Conservation (phyloP, 2,329 filamentous ascomycete species). For the Scedosporium boydii region DNA sequence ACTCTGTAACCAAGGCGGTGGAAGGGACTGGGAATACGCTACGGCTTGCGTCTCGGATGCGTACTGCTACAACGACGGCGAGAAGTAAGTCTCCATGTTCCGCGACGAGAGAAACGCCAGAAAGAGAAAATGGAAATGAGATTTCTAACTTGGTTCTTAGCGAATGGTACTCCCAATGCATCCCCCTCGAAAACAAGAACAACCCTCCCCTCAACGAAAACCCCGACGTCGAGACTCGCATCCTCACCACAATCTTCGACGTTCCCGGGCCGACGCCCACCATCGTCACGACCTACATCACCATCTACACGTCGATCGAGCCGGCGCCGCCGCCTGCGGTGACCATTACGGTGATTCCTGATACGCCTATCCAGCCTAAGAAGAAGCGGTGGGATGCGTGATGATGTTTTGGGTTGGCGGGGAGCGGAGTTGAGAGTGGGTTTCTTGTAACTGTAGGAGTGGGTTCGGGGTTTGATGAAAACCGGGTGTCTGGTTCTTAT, state of each 20-base stretch:
- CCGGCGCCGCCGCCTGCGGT: not conserved
- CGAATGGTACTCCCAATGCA: conserved; percentile 7
- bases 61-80: conserved; percentile 8
- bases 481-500: not conserved
- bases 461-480: not conserved
- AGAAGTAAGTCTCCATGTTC: conserved; percentile 1
- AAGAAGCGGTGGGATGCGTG: not conserved
- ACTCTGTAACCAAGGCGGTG: conserved; percentile 2
- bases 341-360: conserved; percentile 2
- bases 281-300: conserved; percentile 7
- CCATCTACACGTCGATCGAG: conserved; percentile 1
- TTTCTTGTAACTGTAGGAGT: conserved; percentile 2
- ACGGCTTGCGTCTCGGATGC: conserved; percentile 1
- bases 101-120: too few species aligned
- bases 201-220: not conserved
- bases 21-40: conserved; percentile 5
- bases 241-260: conserved; percentile 7
- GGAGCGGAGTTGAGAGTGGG: not conserved
- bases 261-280: conserved; percentile 8
- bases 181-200: not conserved
- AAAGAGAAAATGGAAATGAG: too few species aligned
- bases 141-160: not conserved
- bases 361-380: conserved; percentile 2
- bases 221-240: conserved; percentile 2
- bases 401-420: not conserved